Base-by-base conservation (phyloP, 257 asterid genomes). In the Scutellaria galericulata region DNA sequence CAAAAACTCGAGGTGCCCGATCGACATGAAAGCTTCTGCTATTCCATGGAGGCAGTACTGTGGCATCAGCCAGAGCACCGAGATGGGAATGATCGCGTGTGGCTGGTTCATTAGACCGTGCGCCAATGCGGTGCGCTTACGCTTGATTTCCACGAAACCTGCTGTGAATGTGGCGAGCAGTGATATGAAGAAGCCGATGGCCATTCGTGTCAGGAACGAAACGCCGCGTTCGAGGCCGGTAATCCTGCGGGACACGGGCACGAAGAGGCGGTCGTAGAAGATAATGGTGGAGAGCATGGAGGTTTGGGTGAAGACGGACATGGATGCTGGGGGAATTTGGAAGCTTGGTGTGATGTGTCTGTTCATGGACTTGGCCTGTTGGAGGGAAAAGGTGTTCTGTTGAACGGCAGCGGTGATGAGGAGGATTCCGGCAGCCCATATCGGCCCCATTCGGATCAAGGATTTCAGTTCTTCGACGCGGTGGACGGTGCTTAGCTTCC, bases 351-450 rank as follows among this genome's bases (percentile, higher is more conserved):
- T 81, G 42, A 92, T 12, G 86, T 86, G 93, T 0, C 91, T 60
- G 86, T 92, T 76, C 96, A 92, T 86, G 71, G 97, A 89, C 64
- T 88, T 88, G 59, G 93, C 96, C 64, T 92, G 97, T 64, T 88
- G 93, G 75, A 92, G 78, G 7, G 92, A 85, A 80, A 92, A 92
- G 27, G 96, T 89, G 87, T 61, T 55, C 14, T 92, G 98, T 52
- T 92, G 98, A 0, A 96, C 87, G 4, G 85, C 65, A 5, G 94
- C 96, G 1, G 96, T 92, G 75, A 89, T 83, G 5, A 89, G 76
- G 68, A 86, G 90, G 79, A 92, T 89, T 41, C 96, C 97, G 1
- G 98, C 83, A 0, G 93, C 97, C 97, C 97, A 89, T 31, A 92
- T 92, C 18, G 97, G 97, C 0, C 94, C 93, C 96, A 92, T 89